Base-by-base conservation (phyloP, 148 eudicot species). In the Rhododendron mucronatum region DNA sequence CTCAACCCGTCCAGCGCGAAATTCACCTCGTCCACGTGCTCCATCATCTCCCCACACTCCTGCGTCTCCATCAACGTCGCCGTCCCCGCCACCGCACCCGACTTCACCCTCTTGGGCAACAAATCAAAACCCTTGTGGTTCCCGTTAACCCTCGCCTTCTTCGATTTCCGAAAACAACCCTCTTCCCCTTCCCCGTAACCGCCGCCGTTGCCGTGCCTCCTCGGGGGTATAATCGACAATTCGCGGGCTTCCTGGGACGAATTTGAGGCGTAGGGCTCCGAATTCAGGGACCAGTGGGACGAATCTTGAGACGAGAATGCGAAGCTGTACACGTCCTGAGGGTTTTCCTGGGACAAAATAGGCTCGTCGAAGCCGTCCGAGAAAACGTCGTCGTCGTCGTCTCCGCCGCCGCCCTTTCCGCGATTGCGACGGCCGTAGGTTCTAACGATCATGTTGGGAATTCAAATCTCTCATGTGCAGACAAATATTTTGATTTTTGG, bases 1-100 rank as follows among this genome's bases (percentile, higher is more conserved):
- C 88, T 92, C 92, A 97, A 89, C 79, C 99, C 99, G 89, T 94
- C 99, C 88, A 96, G 87, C 0, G 99, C 98, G 85, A 95, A 97
- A 89, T 94, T 89, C 81, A 97, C 95, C 91, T 97, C 99, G 82
- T 97, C 99, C 86, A 91, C 88, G 86, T 93, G 93, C 90, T 97
- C 99, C 96, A 94, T 95, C 98, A 95, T 97, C 89, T 97, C 99
- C 73, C 98, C 99, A 86, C 85, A 90, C 90, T 97, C 99, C 71
- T 95, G 96, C 26, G 98, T 97, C 90, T 97, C 99, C 98, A 95
- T 94, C 91, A 97, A 91, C 7, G 96, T 92, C 84, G 92, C 84
- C 45, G 92, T 86, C 2, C 30, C 83, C 53, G 84, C 45, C 45
- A 41, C 61, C 89, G 47, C 59, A 65, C 51, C 18, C 37, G 81